Conservation (phyloP, 352 stramenopile species). For the Elongisporangium anandrum region DNA sequence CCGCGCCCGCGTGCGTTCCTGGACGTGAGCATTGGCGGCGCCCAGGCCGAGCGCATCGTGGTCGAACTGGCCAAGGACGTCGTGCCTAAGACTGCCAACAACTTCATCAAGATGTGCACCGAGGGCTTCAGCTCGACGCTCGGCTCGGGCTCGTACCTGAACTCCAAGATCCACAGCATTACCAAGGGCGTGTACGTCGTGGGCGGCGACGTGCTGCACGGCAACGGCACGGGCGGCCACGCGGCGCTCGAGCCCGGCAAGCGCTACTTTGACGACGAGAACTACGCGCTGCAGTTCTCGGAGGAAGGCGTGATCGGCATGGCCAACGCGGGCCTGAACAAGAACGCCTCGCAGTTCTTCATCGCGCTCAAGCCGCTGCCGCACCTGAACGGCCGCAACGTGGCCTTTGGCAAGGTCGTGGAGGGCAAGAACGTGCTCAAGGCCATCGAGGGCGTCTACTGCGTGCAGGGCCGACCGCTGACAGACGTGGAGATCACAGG, state of each 20-base stretch:
- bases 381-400: slow-evolving; percentile 85
- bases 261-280: slow-evolving; percentile 84
- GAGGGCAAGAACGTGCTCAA: slow-evolving; percentile 81
- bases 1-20: slow-evolving; percentile 70
- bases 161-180: slow-evolving; percentile 82
- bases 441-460: slow-evolving; percentile 79
- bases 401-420: slow-evolving; percentile 85
- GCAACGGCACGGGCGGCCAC: slow-evolving; percentile 73
- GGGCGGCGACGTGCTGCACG: slow-evolving; percentile 66
- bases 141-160: slow-evolving; percentile 74
- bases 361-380: slow-evolving; percentile 89
- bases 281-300: slow-evolving; percentile 83
- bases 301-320: slow-evolving; percentile 90
- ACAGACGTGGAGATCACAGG: slow-evolving; percentile 76
- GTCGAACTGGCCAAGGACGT: slow-evolving; percentile 83
- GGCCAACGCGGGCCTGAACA: slow-evolving; percentile 97
- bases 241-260: slow-evolving; percentile 62
- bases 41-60: slow-evolving; percentile 69
- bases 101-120: slow-evolving; percentile 75
- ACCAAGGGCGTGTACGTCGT: slow-evolving; percentile 79
- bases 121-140: slow-evolving; percentile 63
- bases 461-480: slow-evolving; percentile 78
- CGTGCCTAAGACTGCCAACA: slow-evolving; percentile 65
- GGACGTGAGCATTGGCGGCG: slow-evolving; percentile 79
- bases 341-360: slow-evolving; percentile 99